Percentiles rank a stretch among this genome's conserved stretches.
phyloP scores from a whole-genome alignment of 2,329 filamentous ascomycete species.

The Neopestalotiopsis clavispora region DNA sequence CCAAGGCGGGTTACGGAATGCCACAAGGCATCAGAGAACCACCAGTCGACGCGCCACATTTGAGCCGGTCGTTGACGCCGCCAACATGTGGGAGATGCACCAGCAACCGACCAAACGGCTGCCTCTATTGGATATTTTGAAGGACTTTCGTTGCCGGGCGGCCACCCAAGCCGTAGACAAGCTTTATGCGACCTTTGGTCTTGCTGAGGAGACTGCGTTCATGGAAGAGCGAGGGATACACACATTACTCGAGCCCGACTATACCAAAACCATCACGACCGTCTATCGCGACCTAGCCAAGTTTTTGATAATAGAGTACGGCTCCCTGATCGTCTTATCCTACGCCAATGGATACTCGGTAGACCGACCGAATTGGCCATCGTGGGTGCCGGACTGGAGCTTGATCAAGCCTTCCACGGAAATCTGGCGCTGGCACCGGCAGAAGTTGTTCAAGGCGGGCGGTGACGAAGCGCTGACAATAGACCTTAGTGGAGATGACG shows the following conservation, averaged over 20 bases:
- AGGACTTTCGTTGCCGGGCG: background rate
- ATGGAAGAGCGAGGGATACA: conserved; percentile 7
- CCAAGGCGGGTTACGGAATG: background rate
- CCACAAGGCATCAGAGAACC: background rate
- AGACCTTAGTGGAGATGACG: background rate
- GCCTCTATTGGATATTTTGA: background rate
- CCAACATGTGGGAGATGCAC: conserved; percentile 3
- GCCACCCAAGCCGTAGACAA: conserved; percentile 2
- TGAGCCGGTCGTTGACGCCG: background rate
- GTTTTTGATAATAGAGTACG: conserved; percentile 9
- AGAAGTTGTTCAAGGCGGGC: background rate
- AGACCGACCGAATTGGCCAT: conserved; percentile 16
- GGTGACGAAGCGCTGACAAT: background rate
- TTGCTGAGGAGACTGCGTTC: conserved; percentile 10
- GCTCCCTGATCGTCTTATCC: conserved; percentile 1
- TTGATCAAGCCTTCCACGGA: conserved; percentile 21
- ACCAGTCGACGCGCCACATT: background rate
- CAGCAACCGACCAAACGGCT: background rate
- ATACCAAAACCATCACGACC: conserved; percentile 2
- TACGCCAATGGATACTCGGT: background rate
- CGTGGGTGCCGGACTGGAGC: conserved; percentile 22
- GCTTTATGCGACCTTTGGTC: conserved; percentile 11
- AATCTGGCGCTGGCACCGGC: conserved; percentile 16
- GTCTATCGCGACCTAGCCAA: conserved; percentile 19
- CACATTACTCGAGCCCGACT: conserved; percentile 19